A percentile compares a stretch with the other conserved stretches of the same genome.
phyloP scores from a whole-genome alignment of 2,329 filamentous ascomycete species.

The Zymoseptoria tritici region DNA sequence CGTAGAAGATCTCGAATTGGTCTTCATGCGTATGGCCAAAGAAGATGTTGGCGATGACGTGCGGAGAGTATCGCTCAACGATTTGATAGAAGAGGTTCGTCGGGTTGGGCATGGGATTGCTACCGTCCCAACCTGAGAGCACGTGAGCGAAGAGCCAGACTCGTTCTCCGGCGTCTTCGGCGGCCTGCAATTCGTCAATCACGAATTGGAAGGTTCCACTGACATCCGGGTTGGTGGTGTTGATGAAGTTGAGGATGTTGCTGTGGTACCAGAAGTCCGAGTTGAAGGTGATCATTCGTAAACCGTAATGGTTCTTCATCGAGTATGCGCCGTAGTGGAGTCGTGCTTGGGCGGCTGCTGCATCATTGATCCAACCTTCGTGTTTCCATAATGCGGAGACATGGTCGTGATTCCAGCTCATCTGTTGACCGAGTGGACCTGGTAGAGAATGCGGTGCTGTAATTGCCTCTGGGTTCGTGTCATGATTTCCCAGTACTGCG shows the following conservation, averaged over 20 bases:
- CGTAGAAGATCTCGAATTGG: constrained; percentile 48
- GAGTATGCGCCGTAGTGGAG: constrained; percentile 52
- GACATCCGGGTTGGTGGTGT: constrained; percentile 45
- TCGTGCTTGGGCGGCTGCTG: constrained; percentile 40
- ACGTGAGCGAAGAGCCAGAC: constrained; percentile 52
- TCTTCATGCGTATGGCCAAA: constrained; percentile 52
- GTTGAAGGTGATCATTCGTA: constrained; percentile 48
- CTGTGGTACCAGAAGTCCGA: constrained; percentile 43
- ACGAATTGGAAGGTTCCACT: constrained; percentile 44
- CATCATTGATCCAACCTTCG: constrained; percentile 47
- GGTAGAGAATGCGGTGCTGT: constrained; percentile 48
- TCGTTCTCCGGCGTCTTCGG: constrained; percentile 45
- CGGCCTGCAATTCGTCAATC: constrained; percentile 45
- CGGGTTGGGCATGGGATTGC: constrained; percentile 47
- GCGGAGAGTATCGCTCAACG: constrained; percentile 47
- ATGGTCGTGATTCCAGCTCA: constrained; percentile 53
- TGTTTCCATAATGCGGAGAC: constrained; percentile 49
- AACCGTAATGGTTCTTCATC: constrained; percentile 46
- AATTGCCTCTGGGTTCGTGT: constrained; percentile 48
- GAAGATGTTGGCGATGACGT: constrained; percentile 49
- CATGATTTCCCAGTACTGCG: constrained; percentile 51
- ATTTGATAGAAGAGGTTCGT: constrained; percentile 50
- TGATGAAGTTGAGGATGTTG: constrained; percentile 47
- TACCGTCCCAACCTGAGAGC: constrained; percentile 49
- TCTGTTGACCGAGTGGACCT: constrained; percentile 46